Base-by-base conservation (phyloP, 2,329 filamentous ascomycete genomes). In the Macroventuria anomochaeta region DNA sequence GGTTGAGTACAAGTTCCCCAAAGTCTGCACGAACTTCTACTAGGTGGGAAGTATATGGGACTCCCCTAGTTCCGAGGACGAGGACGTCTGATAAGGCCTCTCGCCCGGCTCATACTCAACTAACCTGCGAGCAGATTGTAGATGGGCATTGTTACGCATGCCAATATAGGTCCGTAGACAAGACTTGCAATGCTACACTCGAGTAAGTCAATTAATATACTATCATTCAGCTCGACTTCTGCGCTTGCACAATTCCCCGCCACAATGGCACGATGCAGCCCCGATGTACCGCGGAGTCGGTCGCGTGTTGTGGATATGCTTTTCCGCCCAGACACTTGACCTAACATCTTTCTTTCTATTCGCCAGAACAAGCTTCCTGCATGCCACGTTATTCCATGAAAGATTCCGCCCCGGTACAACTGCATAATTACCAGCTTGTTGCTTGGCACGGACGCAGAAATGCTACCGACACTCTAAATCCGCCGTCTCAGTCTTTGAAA, bases 1-100 rank as follows among this genome's bases (percentile, higher is more conserved):
- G 36, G 64, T 67, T 0, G 48, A 67, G 25, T 67, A 65, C 49
- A 61, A 65, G 42, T 67, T 60, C 17, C 62, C 47, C 26, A 42
- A 50, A 28, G 46, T 58, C 11, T 67, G 64, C 37, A 66, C 64
- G 49, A 39, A 55, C 23, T 44, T 47, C 29, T 49, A 29, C 33
- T 54, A 54, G 51, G 34, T 21, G 38, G n/a, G 44, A 13, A 21
- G 17, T 1, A 21, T 33, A 34, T 43, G 20, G 15, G 18, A 15
- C 29, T 36, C n/a, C 11, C 11, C 17, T 18, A 29, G 11, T 11
- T 42, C 38, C 33, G 38, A n/a, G 13, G 26, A 20, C 21, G 21
- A 17, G n/a, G n/a, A n/a, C n/a, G n/a, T n/a, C 13, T 15, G 20
- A n/a, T 33, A 33, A 51, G 47, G 26, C 47, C 23, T n/a, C 25